These are phyloP conservation scores for Trichoderma citrinoviride DNA, from an alignment of 2,329 filamentous ascomycete species.

Conservation along the genomic window DNA sequence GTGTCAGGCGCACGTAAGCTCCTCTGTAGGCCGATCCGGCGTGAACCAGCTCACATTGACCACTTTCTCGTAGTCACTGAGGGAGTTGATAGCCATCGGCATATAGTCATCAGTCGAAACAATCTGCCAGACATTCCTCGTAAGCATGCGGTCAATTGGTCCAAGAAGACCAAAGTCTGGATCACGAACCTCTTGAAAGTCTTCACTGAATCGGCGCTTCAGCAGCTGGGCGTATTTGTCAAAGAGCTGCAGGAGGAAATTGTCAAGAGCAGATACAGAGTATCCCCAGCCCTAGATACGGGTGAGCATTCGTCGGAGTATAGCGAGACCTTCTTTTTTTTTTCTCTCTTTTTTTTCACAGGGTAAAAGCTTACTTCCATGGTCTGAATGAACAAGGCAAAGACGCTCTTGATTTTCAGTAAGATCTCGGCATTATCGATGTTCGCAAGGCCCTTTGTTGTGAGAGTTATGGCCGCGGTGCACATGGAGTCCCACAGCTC, in stretches of 20 bases:
- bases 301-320: constrained; percentile 41
- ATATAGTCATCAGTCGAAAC: constrained; percentile 97
- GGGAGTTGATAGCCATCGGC: constrained; percentile 93
- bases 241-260: constrained; percentile 83
- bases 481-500: constrained; percentile 99
- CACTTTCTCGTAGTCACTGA: constrained; percentile 92
- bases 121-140: constrained; percentile 44
- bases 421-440: constrained; percentile 87
- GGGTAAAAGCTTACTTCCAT: constrained; percentile 70
- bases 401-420: constrained; percentile 90
- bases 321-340: too few species aligned
- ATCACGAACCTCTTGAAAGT: constrained; percentile 76
- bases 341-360: too few species aligned
- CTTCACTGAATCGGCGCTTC: constrained; percentile 87
- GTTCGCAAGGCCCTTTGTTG: constrained; percentile 71
- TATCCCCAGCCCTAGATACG: constrained; percentile 79
- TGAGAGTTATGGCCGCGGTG: constrained; percentile 77
- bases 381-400: constrained; percentile 93
- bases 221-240: constrained; percentile 90
- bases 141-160: not conserved
- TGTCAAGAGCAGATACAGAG: constrained; percentile 75
- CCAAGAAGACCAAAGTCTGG: not conserved
- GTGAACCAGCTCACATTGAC: constrained; percentile 95
- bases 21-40: constrained; percentile 72
- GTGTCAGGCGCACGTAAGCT: constrained; percentile 61